Percentiles rank a stretch among this genome's conserved stretches.
Conservation (phyloP, 2,329 filamentous ascomycete species). For the Fusarium sp. region DNA sequence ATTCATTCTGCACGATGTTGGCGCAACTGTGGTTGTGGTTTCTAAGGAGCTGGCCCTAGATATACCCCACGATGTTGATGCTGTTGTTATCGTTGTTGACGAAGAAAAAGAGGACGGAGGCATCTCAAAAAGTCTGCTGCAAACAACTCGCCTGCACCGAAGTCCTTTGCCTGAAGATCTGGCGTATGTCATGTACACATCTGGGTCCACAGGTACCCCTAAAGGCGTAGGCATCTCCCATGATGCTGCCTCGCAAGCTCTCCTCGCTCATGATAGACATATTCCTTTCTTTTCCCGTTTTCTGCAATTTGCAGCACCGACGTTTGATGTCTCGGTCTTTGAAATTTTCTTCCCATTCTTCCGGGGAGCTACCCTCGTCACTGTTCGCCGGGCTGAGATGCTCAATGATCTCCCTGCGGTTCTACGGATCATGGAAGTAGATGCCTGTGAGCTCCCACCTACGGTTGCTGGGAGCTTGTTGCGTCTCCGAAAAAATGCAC, state of each 20-base stretch:
- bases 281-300: slow-evolving; percentile 85
- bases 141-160: slow-evolving; percentile 27
- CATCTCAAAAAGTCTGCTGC: background rate
- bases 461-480: slow-evolving; percentile 87
- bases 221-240: slow-evolving; percentile 92
- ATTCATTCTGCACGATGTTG: slow-evolving; percentile 86
- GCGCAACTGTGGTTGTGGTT: slow-evolving; percentile 78
- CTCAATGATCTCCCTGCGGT: slow-evolving; percentile 81
- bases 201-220: slow-evolving; percentile 88
- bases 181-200: slow-evolving; percentile 95
- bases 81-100: slow-evolving; percentile 58
- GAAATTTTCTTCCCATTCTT: slow-evolving; percentile 93
- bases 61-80: slow-evolving; percentile 54
- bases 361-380: slow-evolving; percentile 80
- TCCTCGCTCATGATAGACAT: slow-evolving; percentile 85
- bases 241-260: slow-evolving; percentile 82
- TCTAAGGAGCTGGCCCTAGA: slow-evolving; percentile 63
- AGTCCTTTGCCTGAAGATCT: slow-evolving; percentile 60
- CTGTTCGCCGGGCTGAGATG: slow-evolving; percentile 78
- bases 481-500: slow-evolving; percentile 76
- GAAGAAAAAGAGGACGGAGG: slow-evolving; percentile 34
- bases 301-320: slow-evolving; percentile 92
- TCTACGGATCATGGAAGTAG: slow-evolving; percentile 77
- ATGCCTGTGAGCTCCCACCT: slow-evolving; percentile 91
- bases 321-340: slow-evolving; percentile 95